These are phyloP conservation scores for Leavenworthia alabamica DNA, from an alignment of 345 rosid species.

Conservation along the genomic window DNA sequence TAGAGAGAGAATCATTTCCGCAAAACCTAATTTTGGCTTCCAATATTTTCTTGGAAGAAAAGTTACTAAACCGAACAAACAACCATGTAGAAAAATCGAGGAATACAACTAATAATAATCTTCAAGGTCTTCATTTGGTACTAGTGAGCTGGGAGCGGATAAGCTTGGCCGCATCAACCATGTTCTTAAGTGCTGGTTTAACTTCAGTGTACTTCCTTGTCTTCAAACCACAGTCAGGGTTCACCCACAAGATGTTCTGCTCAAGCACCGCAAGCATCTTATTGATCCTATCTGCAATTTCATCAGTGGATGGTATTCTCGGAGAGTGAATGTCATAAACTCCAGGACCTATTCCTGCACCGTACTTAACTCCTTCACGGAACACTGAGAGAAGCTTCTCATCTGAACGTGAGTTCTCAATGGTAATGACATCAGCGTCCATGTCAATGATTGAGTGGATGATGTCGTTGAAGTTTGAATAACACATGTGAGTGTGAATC, in stretches of 20 bases:
- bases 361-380: slow-evolving; percentile 97
- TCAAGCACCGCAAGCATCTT: slow-evolving; percentile 96
- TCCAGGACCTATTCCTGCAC: slow-evolving; percentile 96
- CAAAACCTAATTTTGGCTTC: slow-evolving; percentile 25
- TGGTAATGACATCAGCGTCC: slow-evolving; percentile 98
- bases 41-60: slow-evolving; percentile 5
- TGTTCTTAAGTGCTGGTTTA: slow-evolving; percentile 78
- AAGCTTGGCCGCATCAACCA: slow-evolving; percentile 89
- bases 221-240: slow-evolving; percentile 97
- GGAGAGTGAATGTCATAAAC: slow-evolving; percentile 97
- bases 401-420: slow-evolving; percentile 97
- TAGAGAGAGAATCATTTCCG: neutral
- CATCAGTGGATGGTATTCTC: slow-evolving; percentile 86
- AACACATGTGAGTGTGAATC: slow-evolving; percentile 99
- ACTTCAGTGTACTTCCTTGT: slow-evolving; percentile 89
- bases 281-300: slow-evolving; percentile 87
- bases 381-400: slow-evolving; percentile 95
- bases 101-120: neutral
- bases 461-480: slow-evolving; percentile 96
- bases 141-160: slow-evolving; percentile 85
- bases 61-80: slow-evolving; percentile 23
- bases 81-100: slow-evolving; percentile 11
- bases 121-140: slow-evolving; percentile 53
- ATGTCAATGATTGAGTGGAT: slow-evolving; percentile 93
- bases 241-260: slow-evolving; percentile 88